Evolutionary conservation across 2,329 filamentous ascomycete species (phyloP).

Genomic region (Alternaria sp.): DNA sequence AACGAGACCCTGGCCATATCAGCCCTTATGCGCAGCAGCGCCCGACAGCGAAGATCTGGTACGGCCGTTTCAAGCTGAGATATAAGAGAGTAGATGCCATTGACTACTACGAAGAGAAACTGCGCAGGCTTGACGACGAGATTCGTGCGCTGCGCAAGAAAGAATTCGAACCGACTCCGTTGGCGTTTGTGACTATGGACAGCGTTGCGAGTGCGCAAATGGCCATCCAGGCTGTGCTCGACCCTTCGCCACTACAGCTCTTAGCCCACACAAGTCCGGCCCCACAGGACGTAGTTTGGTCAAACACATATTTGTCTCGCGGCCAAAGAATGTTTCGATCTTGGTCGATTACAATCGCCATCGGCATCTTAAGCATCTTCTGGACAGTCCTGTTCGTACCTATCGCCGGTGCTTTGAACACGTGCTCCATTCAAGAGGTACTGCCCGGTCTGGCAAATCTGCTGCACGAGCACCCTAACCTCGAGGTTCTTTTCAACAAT

Average conservation of each 20-base stretch:
- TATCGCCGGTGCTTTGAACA: constrained; percentile 78
- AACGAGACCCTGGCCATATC: constrained; percentile 47
- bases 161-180: constrained; percentile 76
- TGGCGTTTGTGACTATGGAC: constrained; percentile 98
- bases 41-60: constrained; percentile 77
- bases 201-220: constrained; percentile 91
- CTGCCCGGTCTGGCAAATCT: constrained; percentile 72
- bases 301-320: constrained; percentile 84
- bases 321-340: constrained; percentile 75
- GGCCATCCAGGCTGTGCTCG: constrained; percentile 92
- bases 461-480: constrained; percentile 71
- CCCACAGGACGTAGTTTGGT: constrained; percentile 93
- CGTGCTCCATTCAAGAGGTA: constrained; percentile 77
- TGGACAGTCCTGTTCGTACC: constrained; percentile 85
- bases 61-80: constrained; percentile 75
- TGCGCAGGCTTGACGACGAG: constrained; percentile 77
- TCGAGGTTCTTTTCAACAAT: constrained; percentile 80
- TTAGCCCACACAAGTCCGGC: constrained; percentile 86
- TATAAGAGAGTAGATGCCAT: constrained; percentile 84
- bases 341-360: constrained; percentile 84
- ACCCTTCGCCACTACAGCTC: constrained; percentile 84
- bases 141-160: constrained; percentile 74
- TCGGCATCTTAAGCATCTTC: constrained; percentile 81
- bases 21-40: constrained; percentile 56
- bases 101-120: constrained; percentile 88